Evolutionary conservation across 345 rosid species (phyloP).

Genomic region (Theobroma cacao): DNA sequence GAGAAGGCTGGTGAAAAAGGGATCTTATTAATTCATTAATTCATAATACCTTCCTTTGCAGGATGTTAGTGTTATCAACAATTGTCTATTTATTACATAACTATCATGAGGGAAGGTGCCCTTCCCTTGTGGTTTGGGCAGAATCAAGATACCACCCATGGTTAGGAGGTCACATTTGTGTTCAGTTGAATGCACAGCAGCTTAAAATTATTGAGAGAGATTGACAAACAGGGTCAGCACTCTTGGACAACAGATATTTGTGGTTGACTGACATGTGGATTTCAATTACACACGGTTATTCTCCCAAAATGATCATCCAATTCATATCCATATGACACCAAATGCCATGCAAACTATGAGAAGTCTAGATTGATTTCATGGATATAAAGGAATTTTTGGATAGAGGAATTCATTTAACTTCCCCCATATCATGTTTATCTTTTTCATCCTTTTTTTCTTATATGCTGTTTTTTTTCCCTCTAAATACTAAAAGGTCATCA

Average conservation of each 20-base stretch:
- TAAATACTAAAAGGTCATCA: not conserved
- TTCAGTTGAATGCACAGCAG: not conserved
- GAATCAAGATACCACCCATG: not conserved
- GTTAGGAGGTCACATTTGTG: not conserved
- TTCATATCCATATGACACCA: not conserved
- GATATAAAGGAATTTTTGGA: not conserved
- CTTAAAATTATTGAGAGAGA: not conserved
- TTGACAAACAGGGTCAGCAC: not conserved
- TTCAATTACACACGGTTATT: not conserved
- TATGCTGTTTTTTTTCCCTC: not conserved
- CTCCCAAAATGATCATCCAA: not conserved
- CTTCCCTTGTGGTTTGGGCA: not conserved
- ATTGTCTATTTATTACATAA: not conserved
- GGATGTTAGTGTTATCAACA: not conserved
- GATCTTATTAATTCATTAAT: not conserved
- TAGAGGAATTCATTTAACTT: not conserved
- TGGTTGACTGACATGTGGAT: not conserved
- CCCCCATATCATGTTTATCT: not conserved
- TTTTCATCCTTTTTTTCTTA: not conserved
- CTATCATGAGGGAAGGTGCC: not conserved
- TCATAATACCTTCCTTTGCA: not conserved
- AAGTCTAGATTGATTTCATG: not conserved
- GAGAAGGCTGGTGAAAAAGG: not conserved
- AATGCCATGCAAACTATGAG: not conserved
- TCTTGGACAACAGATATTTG: not conserved